Conservation (phyloP, 2,329 filamentous ascomycete genomes). For the Pseudomassariella vexata region DNA sequence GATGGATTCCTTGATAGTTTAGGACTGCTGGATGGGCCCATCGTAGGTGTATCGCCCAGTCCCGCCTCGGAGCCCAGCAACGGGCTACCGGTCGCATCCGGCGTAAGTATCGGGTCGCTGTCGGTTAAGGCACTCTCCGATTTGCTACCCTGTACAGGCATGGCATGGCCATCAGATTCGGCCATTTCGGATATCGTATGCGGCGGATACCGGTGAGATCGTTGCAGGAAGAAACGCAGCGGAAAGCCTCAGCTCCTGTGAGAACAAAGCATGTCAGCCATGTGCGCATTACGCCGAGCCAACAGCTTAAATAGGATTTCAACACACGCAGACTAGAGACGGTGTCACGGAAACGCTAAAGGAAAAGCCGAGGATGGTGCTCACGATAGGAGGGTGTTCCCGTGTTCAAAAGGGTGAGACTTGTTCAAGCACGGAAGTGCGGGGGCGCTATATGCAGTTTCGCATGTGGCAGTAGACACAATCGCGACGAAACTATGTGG, state of each 20-base stretch:
- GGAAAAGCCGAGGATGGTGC: too few relatives aligned
- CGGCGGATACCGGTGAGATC: constrained; percentile 26
- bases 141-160: constrained; percentile 28
- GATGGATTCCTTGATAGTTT: constrained; percentile 70
- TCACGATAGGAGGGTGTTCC: too few relatives aligned
- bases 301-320: too few relatives aligned
- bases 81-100: constrained; percentile 34
- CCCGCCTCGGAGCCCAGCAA: constrained; percentile 37
- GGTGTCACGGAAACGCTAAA: too few relatives aligned
- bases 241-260: constrained; percentile 32
- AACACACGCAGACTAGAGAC: too few relatives aligned
- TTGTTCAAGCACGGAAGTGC: too few relatives aligned
- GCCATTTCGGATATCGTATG: constrained; percentile 38
- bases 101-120: constrained; percentile 36
- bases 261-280: constrained; percentile 38
- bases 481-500: too few relatives aligned
- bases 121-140: constrained; percentile 34
- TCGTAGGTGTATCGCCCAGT: constrained; percentile 42
- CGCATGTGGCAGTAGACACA: too few relatives aligned
- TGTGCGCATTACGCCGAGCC: constrained; percentile 10
- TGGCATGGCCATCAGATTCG: constrained; percentile 23
- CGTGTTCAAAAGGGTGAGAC: too few relatives aligned
- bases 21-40: constrained; percentile 45
- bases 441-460: too few relatives aligned
- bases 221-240: constrained; percentile 33